A percentile compares a stretch with the other conserved stretches of the same genome.
Conservation (phyloP, 768 basidiomycete genomes). For the Lyophyllum decastes region DNA sequence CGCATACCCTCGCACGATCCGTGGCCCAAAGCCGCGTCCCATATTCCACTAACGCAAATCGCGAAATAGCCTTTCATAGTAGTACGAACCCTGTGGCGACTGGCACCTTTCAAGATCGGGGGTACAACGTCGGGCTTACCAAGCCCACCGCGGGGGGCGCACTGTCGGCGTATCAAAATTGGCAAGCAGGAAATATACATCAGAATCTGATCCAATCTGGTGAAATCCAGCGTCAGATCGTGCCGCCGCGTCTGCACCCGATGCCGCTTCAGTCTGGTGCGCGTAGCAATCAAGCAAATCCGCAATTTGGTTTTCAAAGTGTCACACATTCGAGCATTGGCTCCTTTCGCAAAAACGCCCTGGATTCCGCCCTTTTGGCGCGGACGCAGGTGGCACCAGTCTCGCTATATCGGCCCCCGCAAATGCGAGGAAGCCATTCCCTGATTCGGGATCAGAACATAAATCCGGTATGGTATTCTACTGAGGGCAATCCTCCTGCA, state of each 20-base stretch:
- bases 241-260: neutral
- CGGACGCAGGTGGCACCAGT: neutral
- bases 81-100: neutral
- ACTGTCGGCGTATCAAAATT: conserved; percentile 2
- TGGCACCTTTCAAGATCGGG: neutral
- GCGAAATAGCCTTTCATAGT: neutral
- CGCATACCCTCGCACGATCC: neutral
- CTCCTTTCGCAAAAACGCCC: neutral
- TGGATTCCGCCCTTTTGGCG: neutral
- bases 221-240: neutral
- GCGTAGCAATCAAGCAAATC: neutral
- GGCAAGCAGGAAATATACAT: neutral
- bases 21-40: neutral
- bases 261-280: neutral
- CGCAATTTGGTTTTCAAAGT: neutral
- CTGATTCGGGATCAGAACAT: conserved; percentile 14
- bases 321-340: neutral
- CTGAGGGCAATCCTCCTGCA: neutral
- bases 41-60: neutral
- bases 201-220: neutral
- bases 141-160: neutral
- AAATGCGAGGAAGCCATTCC: neutral
- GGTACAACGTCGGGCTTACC: neutral
- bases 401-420: conserved; percentile 5
- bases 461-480: conserved; percentile 6